Base-by-base conservation (phyloP, 805 yeast genomes). In the Candida silvatica region DNA sequence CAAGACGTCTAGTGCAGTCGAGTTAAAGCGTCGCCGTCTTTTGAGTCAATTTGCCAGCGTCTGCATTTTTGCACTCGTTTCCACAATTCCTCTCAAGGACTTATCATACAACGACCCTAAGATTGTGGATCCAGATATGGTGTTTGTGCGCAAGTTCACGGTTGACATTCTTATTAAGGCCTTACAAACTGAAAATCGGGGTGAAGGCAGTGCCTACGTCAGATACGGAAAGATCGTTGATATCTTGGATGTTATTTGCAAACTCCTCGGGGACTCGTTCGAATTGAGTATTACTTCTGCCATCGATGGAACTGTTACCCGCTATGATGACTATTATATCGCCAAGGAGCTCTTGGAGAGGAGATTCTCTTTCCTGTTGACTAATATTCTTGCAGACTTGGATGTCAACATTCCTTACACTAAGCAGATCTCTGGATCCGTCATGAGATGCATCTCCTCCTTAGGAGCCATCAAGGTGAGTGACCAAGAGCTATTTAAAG, bases 351-450 rank as follows among this genome's bases (percentile, higher is more conserved):
- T 86, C 58, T 58, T 82, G 24, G 96, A 87, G 9, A 71, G 78
- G 43, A 77, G 72, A 30, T 62, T 80, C 9, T 75, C 83, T 0
- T 44, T 61, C 4, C 66, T 75, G 8, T 63, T 86, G 6, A 67
- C 90, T 0, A 55, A 66, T 1, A 65, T 81, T 22, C 54, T 87
- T 34, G 68, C 87, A 0, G 74, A 67, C 9, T 47, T 85, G 18
- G 95, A 88, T 54, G 61, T 84, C 37, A 83, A 84, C 47, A 79
- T 71, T 46, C 90, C 94, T 0, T 69, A 69, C 17, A 66, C 84
- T 6, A 72, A 73, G 22, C 64, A 67, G 35, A 68, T 82, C 11
- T 60, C 80, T n/a, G 74, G 74, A 34, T 54, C 69, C 2, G 68
- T 77, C 3, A 65, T 84, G 27, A 70, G 71, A 39, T 77, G 84